phyloP scores from a whole-genome alignment of 345 rosid species.

The Anastatica hierochuntica region DNA sequence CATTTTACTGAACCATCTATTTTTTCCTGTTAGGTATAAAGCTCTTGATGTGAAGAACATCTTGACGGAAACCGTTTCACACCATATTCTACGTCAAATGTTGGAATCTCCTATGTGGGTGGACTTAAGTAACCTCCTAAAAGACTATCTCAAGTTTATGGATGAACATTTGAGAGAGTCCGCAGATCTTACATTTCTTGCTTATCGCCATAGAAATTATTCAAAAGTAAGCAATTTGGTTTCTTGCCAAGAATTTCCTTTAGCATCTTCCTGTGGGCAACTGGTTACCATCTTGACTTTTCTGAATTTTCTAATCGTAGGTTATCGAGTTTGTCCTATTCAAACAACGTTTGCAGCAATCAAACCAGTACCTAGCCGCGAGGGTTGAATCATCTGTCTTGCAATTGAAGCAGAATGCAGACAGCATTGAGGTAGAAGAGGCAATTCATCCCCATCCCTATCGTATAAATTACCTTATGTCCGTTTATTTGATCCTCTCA shows the following conservation, averaged over 20 bases:
- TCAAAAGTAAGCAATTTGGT: conserved; percentile 53
- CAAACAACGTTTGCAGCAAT: conserved; percentile 72
- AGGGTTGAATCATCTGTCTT: conserved; percentile 64
- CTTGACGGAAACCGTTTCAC: conserved; percentile 82
- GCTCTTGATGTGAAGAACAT: conserved; percentile 96
- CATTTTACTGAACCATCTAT: conserved; percentile 6
- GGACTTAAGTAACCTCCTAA: conserved; percentile 58
- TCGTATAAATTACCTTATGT: not conserved
- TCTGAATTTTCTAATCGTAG: conserved; percentile 34
- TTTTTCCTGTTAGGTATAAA: conserved; percentile 53
- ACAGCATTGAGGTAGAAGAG: conserved; percentile 70
- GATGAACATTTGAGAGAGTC: conserved; percentile 97
- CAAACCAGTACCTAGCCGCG: conserved; percentile 69
- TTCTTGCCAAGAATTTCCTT: not conserved
- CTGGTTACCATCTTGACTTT: not conserved
- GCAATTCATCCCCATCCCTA: conserved; percentile 23
- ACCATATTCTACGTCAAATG: conserved; percentile 81
- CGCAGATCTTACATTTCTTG: conserved; percentile 94
- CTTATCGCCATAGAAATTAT: conserved; percentile 95
- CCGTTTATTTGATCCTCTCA: not conserved
- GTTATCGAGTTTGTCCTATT: conserved; percentile 94
- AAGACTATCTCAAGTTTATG: conserved; percentile 92
- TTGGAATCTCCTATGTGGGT: conserved; percentile 74
- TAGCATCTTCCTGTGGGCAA: conserved; percentile 3
- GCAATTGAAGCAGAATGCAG: conserved; percentile 70